A percentile compares a stretch with the other conserved stretches of the same genome.
These are phyloP conservation scores for Aspergillus fischeri DNA, from an alignment of 2,329 filamentous ascomycete genomes.

Conservation along the genomic window DNA sequence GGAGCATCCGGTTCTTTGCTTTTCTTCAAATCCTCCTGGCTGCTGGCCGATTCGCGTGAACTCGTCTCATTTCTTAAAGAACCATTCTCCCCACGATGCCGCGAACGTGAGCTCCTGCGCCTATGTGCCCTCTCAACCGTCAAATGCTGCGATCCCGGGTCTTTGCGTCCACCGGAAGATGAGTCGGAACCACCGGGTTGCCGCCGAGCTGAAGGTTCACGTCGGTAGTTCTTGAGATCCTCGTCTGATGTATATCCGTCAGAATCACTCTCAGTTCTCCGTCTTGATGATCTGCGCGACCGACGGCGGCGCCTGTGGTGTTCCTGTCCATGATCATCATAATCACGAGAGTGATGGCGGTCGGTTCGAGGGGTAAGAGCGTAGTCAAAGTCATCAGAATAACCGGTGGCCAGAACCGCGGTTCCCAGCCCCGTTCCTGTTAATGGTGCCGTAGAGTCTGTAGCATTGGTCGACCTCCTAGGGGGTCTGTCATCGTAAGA, in stretches of 20 bases:
- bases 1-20: slow-evolving; percentile 58
- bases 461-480: slow-evolving; percentile 12
- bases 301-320: slow-evolving; percentile 18
- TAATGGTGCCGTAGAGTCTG: slow-evolving; percentile 10
- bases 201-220: slow-evolving; percentile 23
- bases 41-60: slow-evolving; percentile 14
- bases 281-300: slow-evolving; percentile 21
- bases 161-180: slow-evolving; percentile 17
- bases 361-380: slow-evolving; percentile 21
- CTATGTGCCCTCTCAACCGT: slow-evolving; percentile 18
- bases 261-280: slow-evolving; percentile 21
- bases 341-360: slow-evolving; percentile 22
- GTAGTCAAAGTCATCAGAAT: slow-evolving; percentile 30
- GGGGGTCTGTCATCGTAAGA: slow-evolving; percentile 19
- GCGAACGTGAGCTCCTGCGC: slow-evolving; percentile 23
- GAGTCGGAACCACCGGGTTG: slow-evolving; percentile 25
- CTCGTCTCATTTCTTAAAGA: slow-evolving; percentile 12
- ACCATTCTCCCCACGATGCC: slow-evolving; percentile 16
- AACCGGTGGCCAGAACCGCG: slow-evolving; percentile 32
- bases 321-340: slow-evolving; percentile 11
- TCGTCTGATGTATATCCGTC: slow-evolving; percentile 31
- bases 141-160: slow-evolving; percentile 13
- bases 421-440: slow-evolving; percentile 32
- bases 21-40: slow-evolving; percentile 22
- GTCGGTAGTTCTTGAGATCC: slow-evolving; percentile 28